Evolutionary conservation across 495 filamentous ascomycete genomes (phyloP), one percentile per base, ranked within the genome.

Genomic region (Xylaria scruposa): DNA sequence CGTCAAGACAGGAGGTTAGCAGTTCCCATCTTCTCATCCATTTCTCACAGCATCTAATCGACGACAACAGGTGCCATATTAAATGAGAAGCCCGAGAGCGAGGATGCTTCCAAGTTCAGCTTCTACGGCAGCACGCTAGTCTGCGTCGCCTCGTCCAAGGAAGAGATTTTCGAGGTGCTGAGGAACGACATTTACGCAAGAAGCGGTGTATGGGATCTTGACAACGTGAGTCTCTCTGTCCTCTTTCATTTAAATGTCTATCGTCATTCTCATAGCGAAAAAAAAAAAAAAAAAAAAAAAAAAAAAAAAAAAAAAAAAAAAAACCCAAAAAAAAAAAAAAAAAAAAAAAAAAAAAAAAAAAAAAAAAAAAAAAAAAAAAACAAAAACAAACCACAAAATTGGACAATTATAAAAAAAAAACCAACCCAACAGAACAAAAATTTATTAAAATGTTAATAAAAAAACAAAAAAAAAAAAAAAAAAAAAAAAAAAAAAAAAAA

Each of bases 141-240:
- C 29, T 80, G 85, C 5, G 65, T 84, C 13, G 94, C 89, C 4
- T 85, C 88, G 63, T 89, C 83, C 19, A 90, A 88, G 77, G 94
- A 94, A 65, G 90, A 92, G 78, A 88, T 93, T 0, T 76, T 91
- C 49, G 84, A 91, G 77, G 74, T 86, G 10, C 76, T 98, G 59
- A 87, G 87, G 79, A 84, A 89, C 15, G 95, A 98, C 78, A 84
- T 94, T 8, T 97, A 97, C 76, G 81, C 83, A 21, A 81, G 77
- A 65, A 79, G 72, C n/a, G 91, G 88, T 0, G 92, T 98, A 17
- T 97, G 95, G 95, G 93, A 97, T 86, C 83, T 90, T 72, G 88
- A 91, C 21, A 94, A 93, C 77, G 91, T 92, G 71, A 70, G 76
- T 77, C 64, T n/a, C 15, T 38, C 36, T 47, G 12, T 40, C 10